Base-by-base conservation (phyloP, 129 eudicot genomes). In the Cynara cardunculus region DNA sequence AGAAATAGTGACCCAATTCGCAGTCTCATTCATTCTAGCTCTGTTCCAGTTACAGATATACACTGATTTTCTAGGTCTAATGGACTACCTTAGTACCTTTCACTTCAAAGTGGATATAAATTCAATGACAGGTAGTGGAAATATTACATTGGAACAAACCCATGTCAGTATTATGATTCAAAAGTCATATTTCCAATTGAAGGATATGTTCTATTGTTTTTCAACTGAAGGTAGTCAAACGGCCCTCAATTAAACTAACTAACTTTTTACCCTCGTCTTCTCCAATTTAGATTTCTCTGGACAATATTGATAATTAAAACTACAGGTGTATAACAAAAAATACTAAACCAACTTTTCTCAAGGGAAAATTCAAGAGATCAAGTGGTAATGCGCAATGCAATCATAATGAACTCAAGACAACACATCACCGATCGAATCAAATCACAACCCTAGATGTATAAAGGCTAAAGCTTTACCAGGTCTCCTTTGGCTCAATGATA, bases 31-130 rank as follows among this genome's bases (percentile, higher is more conserved):
- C 24, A n/a, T 53, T 53, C 69, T 8, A 62, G 27, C 69, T 62
- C 27, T 13, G 34, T 49, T 62, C 69, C 69, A 22, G 26, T 62
- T 62, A 62, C 25, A 62, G 5, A 62, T 62, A 9, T 62, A 62
- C 69, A 62, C 25, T 62, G 69, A 22, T 62, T 62, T 53, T 62
- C 28, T 62, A 8, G 70, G 76, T 69, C 66, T 44, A 71, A 59
- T 11, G 7, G 18, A 35, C 28, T 61, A 18, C n/a, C 25, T 56
- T 71, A 35, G 22, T 61, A 18, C n/a, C 25, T 56, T 71, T 41
- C 62, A 34, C 78, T 71, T 79, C 77, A 79, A 59, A 56, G 27
- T 18, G 5, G 64, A 31, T 31, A 79, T 16, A 69, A 71, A 30
- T 19, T 14, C 10, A 79, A 30, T n/a, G 71, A 28, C 69, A 44